phyloP scores from a whole-genome alignment of 352 stramenopile species.

The Blastocystis sp. region DNA sequence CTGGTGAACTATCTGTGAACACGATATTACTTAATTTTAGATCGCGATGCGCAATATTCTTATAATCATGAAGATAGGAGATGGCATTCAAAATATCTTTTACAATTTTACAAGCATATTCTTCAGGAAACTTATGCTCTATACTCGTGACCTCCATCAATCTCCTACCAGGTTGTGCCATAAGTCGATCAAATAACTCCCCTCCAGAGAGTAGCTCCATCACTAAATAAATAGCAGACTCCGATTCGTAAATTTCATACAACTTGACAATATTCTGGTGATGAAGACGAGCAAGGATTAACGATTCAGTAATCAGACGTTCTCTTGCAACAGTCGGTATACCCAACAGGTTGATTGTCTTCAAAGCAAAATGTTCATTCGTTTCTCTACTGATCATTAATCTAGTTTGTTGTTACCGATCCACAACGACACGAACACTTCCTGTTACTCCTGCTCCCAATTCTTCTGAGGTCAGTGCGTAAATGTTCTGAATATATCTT shows the following conservation, averaged over 20 bases:
- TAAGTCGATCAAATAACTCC: slow-evolving; percentile 49
- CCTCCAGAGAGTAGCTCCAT: slow-evolving; percentile 61
- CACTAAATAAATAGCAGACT: slow-evolving; percentile 28
- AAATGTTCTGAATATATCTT: slow-evolving; percentile 64
- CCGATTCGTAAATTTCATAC: slow-evolving; percentile 62
- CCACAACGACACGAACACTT: slow-evolving; percentile 33
- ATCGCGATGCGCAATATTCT: slow-evolving; percentile 67
- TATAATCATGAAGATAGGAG: slow-evolving; percentile 59
- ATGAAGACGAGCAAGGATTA: slow-evolving; percentile 43
- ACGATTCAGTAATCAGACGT: slow-evolving; percentile 14
- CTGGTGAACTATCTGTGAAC: slow-evolving; percentile 34
- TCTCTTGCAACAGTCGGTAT: not conserved
- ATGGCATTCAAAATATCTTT: slow-evolving; percentile 58
- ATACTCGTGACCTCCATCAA: not conserved
- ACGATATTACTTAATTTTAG: slow-evolving; percentile 64
- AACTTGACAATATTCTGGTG: slow-evolving; percentile 67
- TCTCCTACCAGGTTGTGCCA: slow-evolving; percentile 27
- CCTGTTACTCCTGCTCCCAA: slow-evolving; percentile 27
- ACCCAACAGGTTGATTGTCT: slow-evolving; percentile 42
- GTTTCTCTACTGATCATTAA: not conserved
- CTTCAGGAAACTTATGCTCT: slow-evolving; percentile 60
- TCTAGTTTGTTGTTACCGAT: not conserved
- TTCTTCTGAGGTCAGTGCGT: slow-evolving; percentile 45
- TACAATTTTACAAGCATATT: slow-evolving; percentile 37
- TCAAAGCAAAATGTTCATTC: slow-evolving; percentile 36